Percentiles rank a stretch among this genome's conserved stretches.
Conservation (phyloP, 352 stramenopile species). For the Globisporangium recalcitrans region DNA sequence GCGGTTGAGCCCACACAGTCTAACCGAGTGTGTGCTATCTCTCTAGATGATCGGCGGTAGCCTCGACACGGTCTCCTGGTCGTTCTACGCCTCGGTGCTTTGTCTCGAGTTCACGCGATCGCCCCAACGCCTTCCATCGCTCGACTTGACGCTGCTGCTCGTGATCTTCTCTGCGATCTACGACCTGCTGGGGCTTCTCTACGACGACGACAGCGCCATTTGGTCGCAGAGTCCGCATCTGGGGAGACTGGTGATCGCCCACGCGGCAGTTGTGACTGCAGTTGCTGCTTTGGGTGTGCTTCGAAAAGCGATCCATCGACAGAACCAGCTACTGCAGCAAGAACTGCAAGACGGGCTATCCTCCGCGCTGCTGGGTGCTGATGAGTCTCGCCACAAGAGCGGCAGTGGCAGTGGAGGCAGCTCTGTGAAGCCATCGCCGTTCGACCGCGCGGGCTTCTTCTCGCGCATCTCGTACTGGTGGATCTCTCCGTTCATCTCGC, state of each 20-base stretch:
- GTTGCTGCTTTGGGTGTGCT: constrained; percentile 14
- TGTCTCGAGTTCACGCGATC: constrained; percentile 10
- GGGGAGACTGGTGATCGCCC: not conserved
- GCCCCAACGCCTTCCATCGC: not conserved
- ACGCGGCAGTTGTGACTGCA: not conserved
- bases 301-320: constrained; percentile 8
- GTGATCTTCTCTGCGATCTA: constrained; percentile 19
- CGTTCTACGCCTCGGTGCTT: constrained; percentile 17
- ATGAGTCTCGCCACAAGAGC: not conserved
- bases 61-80: constrained; percentile 15
- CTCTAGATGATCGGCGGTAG: constrained; percentile 16
- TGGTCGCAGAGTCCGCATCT: not conserved
- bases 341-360: not conserved
- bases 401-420: not conserved
- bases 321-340: no score
- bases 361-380: not conserved
- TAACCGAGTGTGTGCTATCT: not conserved
- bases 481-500: constrained; percentile 57
- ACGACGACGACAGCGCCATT: not conserved
- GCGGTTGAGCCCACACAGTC: no score
- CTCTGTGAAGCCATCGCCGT: constrained; percentile 21
- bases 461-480: constrained; percentile 66
- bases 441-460: constrained; percentile 47
- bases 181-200: constrained; percentile 3
- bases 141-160: constrained; percentile 10